A percentile compares a stretch with the other conserved stretches of the same genome.
Evolutionary conservation across 345 rosid species (phyloP).

Genomic region (Litchi chinensis): DNA sequence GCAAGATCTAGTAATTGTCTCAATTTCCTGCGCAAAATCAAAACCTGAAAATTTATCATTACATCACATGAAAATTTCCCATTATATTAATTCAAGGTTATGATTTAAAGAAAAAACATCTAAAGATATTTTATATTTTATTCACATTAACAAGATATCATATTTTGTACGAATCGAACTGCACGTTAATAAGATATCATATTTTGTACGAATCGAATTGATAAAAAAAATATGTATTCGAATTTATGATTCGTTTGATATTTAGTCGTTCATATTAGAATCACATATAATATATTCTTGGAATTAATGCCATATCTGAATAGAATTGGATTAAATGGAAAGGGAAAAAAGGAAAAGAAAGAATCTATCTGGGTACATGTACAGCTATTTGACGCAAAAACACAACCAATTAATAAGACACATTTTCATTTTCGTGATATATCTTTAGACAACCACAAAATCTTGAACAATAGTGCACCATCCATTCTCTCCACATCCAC

Average conservation of each 20-base stretch:
- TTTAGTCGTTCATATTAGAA: too few relatives aligned
- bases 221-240: too few relatives aligned
- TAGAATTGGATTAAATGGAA: too few relatives aligned
- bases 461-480: slow-evolving; percentile 7
- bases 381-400: background rate
- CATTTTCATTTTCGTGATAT: background rate
- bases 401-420: background rate
- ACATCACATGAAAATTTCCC: background rate
- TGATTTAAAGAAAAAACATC: too few relatives aligned
- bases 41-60: background rate
- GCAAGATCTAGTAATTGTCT: slow-evolving; percentile 1
- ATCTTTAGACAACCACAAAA: background rate
- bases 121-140: too few relatives aligned
- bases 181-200: too few relatives aligned
- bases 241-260: too few relatives aligned
- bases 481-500: background rate
- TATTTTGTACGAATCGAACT: too few relatives aligned
- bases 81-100: background rate
- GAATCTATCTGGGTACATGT: slow-evolving; percentile 11
- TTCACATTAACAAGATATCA: too few relatives aligned
- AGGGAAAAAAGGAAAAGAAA: background rate
- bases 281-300: background rate
- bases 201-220: too few relatives aligned
- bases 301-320: background rate
- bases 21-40: background rate